phyloP scores from a whole-genome alignment of 495 filamentous ascomycete species.

The Bacidia gigantensis region DNA sequence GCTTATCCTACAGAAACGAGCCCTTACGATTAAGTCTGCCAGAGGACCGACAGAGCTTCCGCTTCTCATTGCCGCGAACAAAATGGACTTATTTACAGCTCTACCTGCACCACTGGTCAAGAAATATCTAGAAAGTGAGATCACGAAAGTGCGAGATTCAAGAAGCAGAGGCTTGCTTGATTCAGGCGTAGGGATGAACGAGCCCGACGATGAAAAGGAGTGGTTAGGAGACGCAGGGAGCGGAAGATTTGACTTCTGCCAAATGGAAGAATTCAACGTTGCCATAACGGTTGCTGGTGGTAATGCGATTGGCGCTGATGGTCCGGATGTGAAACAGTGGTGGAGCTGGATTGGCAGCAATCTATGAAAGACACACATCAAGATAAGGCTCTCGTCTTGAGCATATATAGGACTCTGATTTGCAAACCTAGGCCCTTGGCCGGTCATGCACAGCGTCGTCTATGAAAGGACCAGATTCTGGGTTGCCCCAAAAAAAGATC shows the following conservation, averaged over 20 bases:
- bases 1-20: slow-evolving; percentile 62
- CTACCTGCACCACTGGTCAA: slow-evolving; percentile 67
- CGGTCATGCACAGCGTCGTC: too few species aligned
- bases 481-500: too few species aligned
- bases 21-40: slow-evolving; percentile 39
- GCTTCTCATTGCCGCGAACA: slow-evolving; percentile 81
- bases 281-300: slow-evolving; percentile 68
- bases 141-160: slow-evolving; percentile 62
- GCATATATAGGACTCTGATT: too few species aligned
- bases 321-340: slow-evolving; percentile 61
- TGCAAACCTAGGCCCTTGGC: too few species aligned
- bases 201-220: slow-evolving; percentile 54
- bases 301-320: slow-evolving; percentile 57
- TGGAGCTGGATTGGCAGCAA: slow-evolving; percentile 71
- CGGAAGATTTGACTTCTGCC: slow-evolving; percentile 61
- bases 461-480: too few species aligned
- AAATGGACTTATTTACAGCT: slow-evolving; percentile 89
- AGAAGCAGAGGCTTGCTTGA: slow-evolving; percentile 72
- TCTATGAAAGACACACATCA: slow-evolving; percentile 36
- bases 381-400: too few species aligned
- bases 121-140: slow-evolving; percentile 63
- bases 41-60: slow-evolving; percentile 50
- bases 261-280: slow-evolving; percentile 72
- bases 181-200: slow-evolving; percentile 47
- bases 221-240: slow-evolving; percentile 71